These are phyloP conservation scores for Saposhnikovia divaricata DNA, from an alignment of 129 eudicot species.

Conservation along the genomic window DNA sequence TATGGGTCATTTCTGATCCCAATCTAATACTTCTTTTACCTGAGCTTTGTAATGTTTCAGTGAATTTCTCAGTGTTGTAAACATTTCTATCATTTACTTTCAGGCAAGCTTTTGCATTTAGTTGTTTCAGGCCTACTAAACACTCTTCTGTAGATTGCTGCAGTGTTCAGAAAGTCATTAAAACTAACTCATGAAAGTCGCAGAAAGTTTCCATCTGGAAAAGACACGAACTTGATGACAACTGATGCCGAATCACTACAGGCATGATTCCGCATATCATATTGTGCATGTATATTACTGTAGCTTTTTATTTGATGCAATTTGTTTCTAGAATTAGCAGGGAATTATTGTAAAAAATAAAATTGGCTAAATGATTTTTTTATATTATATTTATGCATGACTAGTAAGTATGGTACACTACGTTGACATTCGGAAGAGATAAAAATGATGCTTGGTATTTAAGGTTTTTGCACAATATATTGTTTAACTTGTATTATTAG, in stretches of 20 bases:
- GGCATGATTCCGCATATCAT: slow-evolving; percentile 32
- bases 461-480: neutral
- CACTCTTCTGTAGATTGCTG: slow-evolving; percentile 57
- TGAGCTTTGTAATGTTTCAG: neutral
- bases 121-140: neutral
- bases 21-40: neutral
- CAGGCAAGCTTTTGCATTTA: neutral
- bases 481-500: neutral
- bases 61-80: neutral
- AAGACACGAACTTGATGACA: slow-evolving; percentile 91
- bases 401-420: neutral
- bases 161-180: slow-evolving; percentile 80
- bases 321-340: neutral
- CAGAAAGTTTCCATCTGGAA: slow-evolving; percentile 68
- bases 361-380: no score
- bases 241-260: slow-evolving; percentile 90
- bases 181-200: slow-evolving; percentile 89
- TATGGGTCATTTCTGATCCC: neutral
- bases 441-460: neutral
- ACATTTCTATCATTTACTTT: neutral
- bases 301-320: neutral
- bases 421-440: neutral
- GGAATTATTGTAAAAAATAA: neutral
- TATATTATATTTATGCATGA: neutral
- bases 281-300: neutral